Conservation (phyloP, 208 protist genomes). For the Strigomonas culicis region DNA sequence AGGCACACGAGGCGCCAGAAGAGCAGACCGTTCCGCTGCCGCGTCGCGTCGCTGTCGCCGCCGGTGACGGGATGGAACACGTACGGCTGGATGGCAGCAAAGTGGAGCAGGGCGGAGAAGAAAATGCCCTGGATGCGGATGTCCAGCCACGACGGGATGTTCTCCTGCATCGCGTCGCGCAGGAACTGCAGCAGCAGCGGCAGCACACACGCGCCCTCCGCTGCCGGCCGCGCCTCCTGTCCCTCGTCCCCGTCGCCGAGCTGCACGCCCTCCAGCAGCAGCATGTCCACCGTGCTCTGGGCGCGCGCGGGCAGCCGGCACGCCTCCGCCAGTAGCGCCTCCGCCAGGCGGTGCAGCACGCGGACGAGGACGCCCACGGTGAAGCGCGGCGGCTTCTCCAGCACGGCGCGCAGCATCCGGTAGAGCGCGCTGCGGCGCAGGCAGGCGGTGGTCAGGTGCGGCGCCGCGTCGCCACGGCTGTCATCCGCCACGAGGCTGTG, state of each 20-base stretch:
- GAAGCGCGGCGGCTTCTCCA: slow-evolving; percentile 44
- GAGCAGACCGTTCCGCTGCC: background rate
- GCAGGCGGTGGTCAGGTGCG: slow-evolving; percentile 19
- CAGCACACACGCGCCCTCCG: slow-evolving; percentile 14
- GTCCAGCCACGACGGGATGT: slow-evolving; percentile 82
- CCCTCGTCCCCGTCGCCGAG: background rate
- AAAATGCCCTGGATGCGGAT: slow-evolving; percentile 66
- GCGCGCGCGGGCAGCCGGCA: slow-evolving; percentile 12
- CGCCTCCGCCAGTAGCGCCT: slow-evolving; percentile 20
- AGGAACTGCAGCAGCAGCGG: slow-evolving; percentile 38
- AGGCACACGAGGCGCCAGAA: slow-evolving; percentile 71
- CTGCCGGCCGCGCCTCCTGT: background rate
- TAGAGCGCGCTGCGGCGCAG: slow-evolving; percentile 29
- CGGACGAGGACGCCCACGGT: slow-evolving; percentile 52
- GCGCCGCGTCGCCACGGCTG: slow-evolving; percentile 4
- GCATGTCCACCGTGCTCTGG: slow-evolving; percentile 20
- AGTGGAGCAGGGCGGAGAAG: slow-evolving; percentile 58
- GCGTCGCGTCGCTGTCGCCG: background rate
- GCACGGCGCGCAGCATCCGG: slow-evolving; percentile 25
- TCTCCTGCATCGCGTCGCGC: slow-evolving; percentile 66
- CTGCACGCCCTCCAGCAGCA: slow-evolving; percentile 19
- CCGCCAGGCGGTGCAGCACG: slow-evolving; percentile 43
- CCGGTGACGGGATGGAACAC: background rate
- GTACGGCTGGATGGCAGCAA: slow-evolving; percentile 42
- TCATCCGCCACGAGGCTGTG: slow-evolving; percentile 14